phyloP scores from a whole-genome alignment of 139 green algal genomes.

The Coelastrella sp. region DNA sequence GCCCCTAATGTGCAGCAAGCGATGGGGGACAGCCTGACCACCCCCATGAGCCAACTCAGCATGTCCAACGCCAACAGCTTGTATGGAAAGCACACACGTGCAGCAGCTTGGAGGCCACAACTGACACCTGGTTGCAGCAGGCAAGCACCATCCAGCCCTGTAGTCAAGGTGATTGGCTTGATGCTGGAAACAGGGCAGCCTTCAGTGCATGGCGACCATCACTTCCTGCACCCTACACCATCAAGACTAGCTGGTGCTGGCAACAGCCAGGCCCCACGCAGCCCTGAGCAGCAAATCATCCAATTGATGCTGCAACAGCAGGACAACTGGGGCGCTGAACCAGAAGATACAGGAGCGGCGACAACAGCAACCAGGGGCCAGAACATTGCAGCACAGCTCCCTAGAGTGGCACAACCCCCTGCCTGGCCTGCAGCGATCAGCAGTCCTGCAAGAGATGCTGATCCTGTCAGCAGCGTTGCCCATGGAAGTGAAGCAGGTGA shows the following conservation, averaged over 20 bases:
- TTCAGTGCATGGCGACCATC: not conserved
- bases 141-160: conserved; percentile 17
- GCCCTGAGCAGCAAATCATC: conserved; percentile 37
- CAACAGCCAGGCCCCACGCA: conserved; percentile 5
- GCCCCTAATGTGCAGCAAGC: not conserved
- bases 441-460: not conserved
- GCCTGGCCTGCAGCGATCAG: not conserved
- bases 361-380: not conserved
- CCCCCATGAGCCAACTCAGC: conserved; percentile 34
- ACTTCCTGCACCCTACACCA: not conserved
- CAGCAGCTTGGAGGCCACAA: not conserved
- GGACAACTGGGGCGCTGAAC: not conserved
- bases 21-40: conserved; percentile 7
- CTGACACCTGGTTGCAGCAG: conserved; percentile 14
- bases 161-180: conserved; percentile 40
- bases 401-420: not conserved
- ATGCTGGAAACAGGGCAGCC: conserved; percentile 3
- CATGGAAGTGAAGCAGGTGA: not conserved
- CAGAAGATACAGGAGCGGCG: not conserved
- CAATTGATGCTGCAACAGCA: conserved; percentile 37
- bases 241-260: not conserved
- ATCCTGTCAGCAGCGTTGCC: not conserved
- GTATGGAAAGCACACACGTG: not conserved
- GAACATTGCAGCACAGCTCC: not conserved
- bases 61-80: not conserved